These are phyloP conservation scores for Fusarium anthophilum DNA, from an alignment of 2,329 filamentous ascomycete species.

Conservation along the genomic window DNA sequence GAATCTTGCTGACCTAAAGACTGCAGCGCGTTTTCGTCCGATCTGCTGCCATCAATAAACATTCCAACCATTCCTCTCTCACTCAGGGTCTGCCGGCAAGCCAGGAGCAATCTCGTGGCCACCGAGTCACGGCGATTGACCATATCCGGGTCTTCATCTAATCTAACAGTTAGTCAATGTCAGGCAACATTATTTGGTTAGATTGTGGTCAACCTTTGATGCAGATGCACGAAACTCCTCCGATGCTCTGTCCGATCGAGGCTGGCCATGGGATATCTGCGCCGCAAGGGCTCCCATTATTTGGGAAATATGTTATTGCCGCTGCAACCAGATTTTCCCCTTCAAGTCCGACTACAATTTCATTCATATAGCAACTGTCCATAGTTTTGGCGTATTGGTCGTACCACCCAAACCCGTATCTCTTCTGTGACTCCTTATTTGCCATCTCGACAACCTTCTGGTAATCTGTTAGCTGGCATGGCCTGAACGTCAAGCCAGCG, in stretches of 20 bases:
- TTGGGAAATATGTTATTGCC: slow-evolving; percentile 63
- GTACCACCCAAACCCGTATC: slow-evolving; percentile 65
- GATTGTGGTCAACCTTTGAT: slow-evolving; percentile 59
- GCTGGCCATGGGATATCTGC: slow-evolving; percentile 66
- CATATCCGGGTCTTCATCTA: slow-evolving; percentile 57
- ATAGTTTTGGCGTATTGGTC: slow-evolving; percentile 66
- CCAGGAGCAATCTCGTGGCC: slow-evolving; percentile 63
- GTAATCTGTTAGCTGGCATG: slow-evolving; percentile 58
- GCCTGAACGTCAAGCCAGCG: slow-evolving; percentile 54
- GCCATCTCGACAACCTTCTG: slow-evolving; percentile 60
- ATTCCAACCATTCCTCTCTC: slow-evolving; percentile 62
- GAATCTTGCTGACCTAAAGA: slow-evolving; percentile 57
- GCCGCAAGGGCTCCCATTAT: slow-evolving; percentile 56
- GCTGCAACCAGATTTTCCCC: slow-evolving; percentile 60
- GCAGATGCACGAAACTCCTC: slow-evolving; percentile 69
- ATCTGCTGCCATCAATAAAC: slow-evolving; percentile 65
- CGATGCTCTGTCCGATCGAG: slow-evolving; percentile 60
- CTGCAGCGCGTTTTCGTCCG: slow-evolving; percentile 60
- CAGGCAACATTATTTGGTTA: neutral
- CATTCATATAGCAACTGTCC: slow-evolving; percentile 57
- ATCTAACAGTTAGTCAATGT: slow-evolving; percentile 8
- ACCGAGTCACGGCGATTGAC: slow-evolving; percentile 58
- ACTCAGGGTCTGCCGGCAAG: slow-evolving; percentile 59
- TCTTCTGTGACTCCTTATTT: slow-evolving; percentile 56
- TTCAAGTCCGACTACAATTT: slow-evolving; percentile 64